These are phyloP conservation scores for Tolypocladium capitatum DNA, from an alignment of 2,329 filamentous ascomycete species.

Conservation along the genomic window DNA sequence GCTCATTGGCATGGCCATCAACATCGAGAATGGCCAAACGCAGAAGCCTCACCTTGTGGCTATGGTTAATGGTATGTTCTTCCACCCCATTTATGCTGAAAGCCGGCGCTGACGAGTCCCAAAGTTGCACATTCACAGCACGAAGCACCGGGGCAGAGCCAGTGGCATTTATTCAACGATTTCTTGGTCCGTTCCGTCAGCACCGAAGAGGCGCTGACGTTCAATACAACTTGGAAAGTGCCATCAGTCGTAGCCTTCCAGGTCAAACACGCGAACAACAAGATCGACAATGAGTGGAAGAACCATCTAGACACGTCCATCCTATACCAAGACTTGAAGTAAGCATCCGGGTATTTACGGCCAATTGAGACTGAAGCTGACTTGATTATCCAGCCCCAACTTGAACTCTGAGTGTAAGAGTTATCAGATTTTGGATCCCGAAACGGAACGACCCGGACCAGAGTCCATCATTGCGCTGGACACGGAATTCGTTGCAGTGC, in stretches of 20 bases:
- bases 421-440: constrained; percentile 43
- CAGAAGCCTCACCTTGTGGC: constrained; percentile 86
- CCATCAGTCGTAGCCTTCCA: constrained; percentile 84
- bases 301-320: constrained; percentile 69
- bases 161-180: constrained; percentile 97
- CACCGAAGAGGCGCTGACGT: constrained; percentile 73
- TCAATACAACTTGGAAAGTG: constrained; percentile 84
- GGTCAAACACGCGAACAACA: constrained; percentile 65
- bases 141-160: constrained; percentile 44
- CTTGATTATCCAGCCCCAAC: constrained; percentile 21
- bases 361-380: constrained; percentile 3
- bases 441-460: constrained; percentile 52
- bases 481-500: constrained; percentile 88
- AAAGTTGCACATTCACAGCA: constrained; percentile 54
- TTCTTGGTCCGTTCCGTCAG: constrained; percentile 77
- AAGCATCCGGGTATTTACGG: constrained; percentile 8
- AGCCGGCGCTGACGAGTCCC: constrained; percentile 1
- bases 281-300: constrained; percentile 79
- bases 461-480: constrained; percentile 78
- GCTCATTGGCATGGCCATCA: constrained; percentile 75
- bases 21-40: constrained; percentile 74
- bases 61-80: constrained; percentile 61
- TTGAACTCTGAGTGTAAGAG: constrained; percentile 27
- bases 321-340: constrained; percentile 59
- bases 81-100: not conserved